Evolutionary conservation across 2,329 filamentous ascomycete genomes (phyloP).

Genomic region (Cladosporium sp.): DNA sequence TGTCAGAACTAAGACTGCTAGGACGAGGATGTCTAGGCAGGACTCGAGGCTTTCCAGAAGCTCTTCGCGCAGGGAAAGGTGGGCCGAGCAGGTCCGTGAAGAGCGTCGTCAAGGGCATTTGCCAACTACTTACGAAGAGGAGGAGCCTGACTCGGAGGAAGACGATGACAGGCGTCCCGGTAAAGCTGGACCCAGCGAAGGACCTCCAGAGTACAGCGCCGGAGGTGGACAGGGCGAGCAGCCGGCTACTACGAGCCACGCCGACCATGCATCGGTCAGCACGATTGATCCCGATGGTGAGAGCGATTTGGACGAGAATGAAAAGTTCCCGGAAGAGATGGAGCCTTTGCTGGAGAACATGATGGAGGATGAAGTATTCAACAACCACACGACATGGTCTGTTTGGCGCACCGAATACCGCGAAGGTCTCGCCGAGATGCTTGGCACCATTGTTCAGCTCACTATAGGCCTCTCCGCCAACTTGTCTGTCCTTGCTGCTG

Average conservation of each 20-base stretch:
- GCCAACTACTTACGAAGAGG: conserved; percentile 26
- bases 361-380: conserved; percentile 45
- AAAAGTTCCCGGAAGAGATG: conserved; percentile 36
- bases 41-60: conserved; percentile 19
- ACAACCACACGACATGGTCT: conserved; percentile 41
- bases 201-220: not conserved
- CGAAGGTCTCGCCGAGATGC: conserved; percentile 48
- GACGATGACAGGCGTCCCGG: conserved; percentile 8
- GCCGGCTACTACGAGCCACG: not conserved
- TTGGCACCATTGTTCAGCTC: conserved; percentile 37
- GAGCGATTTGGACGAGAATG: conserved; percentile 30
- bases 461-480: conserved; percentile 46
- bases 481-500: conserved; percentile 30
- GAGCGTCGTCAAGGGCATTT: conserved; percentile 8
- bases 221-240: not conserved
- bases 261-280: conserved; percentile 17
- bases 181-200: not conserved
- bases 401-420: conserved; percentile 45
- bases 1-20: conserved; percentile 12
- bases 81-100: conserved; percentile 11
- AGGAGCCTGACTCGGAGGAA: conserved; percentile 16
- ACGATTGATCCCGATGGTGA: conserved; percentile 28
- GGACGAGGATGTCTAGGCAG: conserved; percentile 12
- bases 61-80: conserved; percentile 15
- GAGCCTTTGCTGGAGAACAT: conserved; percentile 38